Conservation (phyloP, 768 basidiomycete species). For the Xanthoconium stramineum region DNA sequence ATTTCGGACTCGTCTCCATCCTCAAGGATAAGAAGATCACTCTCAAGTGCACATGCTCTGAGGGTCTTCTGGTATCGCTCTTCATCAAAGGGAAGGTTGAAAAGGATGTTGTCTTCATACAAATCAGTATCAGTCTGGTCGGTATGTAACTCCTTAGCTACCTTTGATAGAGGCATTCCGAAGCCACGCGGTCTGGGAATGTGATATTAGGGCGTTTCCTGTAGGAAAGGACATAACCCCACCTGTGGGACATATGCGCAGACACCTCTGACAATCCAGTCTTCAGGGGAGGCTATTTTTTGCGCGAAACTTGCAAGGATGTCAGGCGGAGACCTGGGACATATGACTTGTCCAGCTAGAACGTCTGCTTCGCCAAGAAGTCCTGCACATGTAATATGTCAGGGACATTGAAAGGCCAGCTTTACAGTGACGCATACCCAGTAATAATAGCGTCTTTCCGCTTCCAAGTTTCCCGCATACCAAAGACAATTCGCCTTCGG, state of each 20-base stretch:
- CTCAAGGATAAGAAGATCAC: constrained; percentile 78
- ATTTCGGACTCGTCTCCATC: constrained; percentile 88
- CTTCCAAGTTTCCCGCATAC: constrained; percentile 89
- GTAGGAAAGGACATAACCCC: constrained; percentile 7
- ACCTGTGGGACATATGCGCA: constrained; percentile 89
- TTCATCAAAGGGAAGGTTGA: constrained; percentile 70
- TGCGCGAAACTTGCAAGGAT: constrained; percentile 59
- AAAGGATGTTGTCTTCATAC: constrained; percentile 64
- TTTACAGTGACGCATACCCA: constrained; percentile 38
- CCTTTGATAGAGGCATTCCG: constrained; percentile 58
- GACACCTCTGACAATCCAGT: constrained; percentile 76
- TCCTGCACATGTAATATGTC: constrained; percentile 36
- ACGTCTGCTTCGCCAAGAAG: constrained; percentile 62
- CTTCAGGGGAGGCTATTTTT: constrained; percentile 41
- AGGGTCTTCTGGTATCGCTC: constrained; percentile 75
- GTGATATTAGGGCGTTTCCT: constrained; percentile 2
- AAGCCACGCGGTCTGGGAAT: constrained; percentile 56
- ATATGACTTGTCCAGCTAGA: constrained; percentile 73
- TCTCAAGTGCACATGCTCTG: constrained; percentile 70
- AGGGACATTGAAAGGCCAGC: background rate
- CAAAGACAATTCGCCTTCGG: constrained; percentile 72
- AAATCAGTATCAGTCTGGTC: constrained; percentile 37
- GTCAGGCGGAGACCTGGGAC: constrained; percentile 84
- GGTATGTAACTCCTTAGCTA: background rate
- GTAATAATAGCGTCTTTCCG: constrained; percentile 83